phyloP scores from a whole-genome alignment of 257 asterid genomes.

The Coffea eugenioides region DNA sequence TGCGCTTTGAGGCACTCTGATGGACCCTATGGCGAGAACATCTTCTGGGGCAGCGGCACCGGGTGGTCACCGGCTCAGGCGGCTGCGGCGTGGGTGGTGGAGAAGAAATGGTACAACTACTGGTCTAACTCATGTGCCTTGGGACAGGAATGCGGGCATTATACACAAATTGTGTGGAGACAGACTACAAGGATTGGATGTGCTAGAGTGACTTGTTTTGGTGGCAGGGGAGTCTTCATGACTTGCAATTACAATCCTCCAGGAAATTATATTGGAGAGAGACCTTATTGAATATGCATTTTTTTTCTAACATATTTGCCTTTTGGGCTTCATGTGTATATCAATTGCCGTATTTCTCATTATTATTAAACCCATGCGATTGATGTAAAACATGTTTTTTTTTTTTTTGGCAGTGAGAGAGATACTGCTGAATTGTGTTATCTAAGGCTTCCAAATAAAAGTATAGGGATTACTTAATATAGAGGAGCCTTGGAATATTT shows the following conservation, averaged over 20 bases:
- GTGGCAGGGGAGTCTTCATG: constrained; percentile 47
- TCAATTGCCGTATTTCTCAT: neutral
- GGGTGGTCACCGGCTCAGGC: constrained; percentile 50
- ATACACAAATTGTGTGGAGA: constrained; percentile 53
- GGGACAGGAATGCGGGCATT: constrained; percentile 51
- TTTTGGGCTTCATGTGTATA: neutral
- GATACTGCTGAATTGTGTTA: neutral
- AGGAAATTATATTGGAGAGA: constrained; percentile 53
- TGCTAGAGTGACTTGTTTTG: constrained; percentile 35
- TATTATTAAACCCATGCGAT: neutral
- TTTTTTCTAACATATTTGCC: neutral
- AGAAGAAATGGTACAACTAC: constrained; percentile 34
- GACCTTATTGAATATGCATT: constrained; percentile 33
- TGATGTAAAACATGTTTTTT: too few relatives aligned
- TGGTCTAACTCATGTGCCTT: constrained; percentile 34
- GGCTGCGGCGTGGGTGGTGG: constrained; percentile 43
- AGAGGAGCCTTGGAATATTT: neutral
- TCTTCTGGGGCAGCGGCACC: constrained; percentile 48
- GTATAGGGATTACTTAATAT: neutral
- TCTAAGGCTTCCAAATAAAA: neutral
- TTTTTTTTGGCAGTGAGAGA: neutral
- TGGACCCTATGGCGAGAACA: constrained; percentile 52
- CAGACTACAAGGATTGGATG: constrained; percentile 38
- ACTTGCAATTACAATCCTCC: constrained; percentile 56
- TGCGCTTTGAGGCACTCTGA: constrained; percentile 42